Evolutionary conservation across 176 grass and related monocot genomes (phyloP).

Genomic region (Rhipidocladum racemiflorum): DNA sequence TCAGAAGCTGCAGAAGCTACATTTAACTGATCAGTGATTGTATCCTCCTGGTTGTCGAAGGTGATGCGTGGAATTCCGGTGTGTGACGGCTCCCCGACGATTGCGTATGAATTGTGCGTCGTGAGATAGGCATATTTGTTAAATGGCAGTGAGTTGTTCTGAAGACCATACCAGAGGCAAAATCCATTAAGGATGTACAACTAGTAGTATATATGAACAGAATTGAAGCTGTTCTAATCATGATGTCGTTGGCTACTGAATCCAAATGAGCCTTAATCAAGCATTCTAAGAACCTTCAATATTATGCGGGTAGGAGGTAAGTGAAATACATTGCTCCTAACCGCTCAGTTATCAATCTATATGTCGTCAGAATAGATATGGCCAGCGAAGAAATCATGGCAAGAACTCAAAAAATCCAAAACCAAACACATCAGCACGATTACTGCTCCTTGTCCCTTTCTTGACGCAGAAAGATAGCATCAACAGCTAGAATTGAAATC

Average conservation of each 20-base stretch:
- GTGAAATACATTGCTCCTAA: background rate
- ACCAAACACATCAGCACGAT: background rate
- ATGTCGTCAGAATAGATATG: background rate
- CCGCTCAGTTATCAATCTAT: background rate
- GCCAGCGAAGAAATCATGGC: background rate
- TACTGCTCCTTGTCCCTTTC: background rate
- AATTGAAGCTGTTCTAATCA: background rate
- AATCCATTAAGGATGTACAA: background rate
- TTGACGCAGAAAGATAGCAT: background rate
- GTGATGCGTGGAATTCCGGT: conserved; percentile 83
- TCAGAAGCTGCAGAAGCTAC: conserved; percentile 32
- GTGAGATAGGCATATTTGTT: conserved; percentile 97
- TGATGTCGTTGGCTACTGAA: background rate
- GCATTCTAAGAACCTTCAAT: background rate
- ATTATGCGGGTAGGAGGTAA: background rate
- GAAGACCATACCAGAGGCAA: conserved; percentile 24
- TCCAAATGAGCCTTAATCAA: background rate
- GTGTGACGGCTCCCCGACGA: conserved; percentile 81
- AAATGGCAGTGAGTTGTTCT: conserved; percentile 94
- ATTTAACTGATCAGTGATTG: conserved; percentile 72
- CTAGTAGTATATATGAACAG: conserved; percentile 8
- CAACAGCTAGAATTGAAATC: background rate
- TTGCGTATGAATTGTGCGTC: conserved; percentile 84
- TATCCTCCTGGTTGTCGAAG: conserved; percentile 86
- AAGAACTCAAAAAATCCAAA: background rate